These are phyloP conservation scores for Corylus americana DNA, from an alignment of 306 rosid genomes.

Conservation along the genomic window DNA sequence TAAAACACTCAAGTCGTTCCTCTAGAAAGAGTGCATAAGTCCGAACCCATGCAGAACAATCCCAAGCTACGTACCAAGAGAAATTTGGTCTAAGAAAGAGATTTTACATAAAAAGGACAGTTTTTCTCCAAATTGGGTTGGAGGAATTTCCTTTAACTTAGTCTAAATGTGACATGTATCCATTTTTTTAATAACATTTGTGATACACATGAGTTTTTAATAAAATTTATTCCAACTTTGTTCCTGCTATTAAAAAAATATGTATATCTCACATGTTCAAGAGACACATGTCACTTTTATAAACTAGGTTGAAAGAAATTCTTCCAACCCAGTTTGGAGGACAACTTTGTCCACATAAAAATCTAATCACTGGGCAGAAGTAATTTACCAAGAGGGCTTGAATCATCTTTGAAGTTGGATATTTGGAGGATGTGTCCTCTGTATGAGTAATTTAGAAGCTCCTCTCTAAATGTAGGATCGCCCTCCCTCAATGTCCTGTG, in stretches of 20 bases:
- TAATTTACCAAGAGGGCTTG: constrained; percentile 72
- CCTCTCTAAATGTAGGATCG: constrained; percentile 84
- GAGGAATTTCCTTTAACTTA: too few relatives aligned
- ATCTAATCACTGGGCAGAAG: constrained; percentile 5
- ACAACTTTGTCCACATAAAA: not conserved
- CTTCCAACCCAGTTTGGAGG: too few relatives aligned
- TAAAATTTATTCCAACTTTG: too few relatives aligned
- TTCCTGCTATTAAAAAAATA: too few relatives aligned
- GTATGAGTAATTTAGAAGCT: constrained; percentile 60
- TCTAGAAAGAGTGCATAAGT: constrained; percentile 80
- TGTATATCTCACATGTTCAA: too few relatives aligned
- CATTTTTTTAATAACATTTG: too few relatives aligned
- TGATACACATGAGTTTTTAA: too few relatives aligned
- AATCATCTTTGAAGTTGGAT: constrained; percentile 87
- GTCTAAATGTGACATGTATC: too few relatives aligned
- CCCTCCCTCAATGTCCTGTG: constrained; percentile 95
- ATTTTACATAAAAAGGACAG: not conserved
- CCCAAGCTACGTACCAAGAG: constrained; percentile 76
- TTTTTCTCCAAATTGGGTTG: too few relatives aligned
- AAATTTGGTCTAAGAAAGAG: constrained; percentile 28
- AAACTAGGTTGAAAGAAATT: too few relatives aligned
- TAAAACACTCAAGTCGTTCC: constrained; percentile 80
- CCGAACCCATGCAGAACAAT: constrained; percentile 92
- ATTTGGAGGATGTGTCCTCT: constrained; percentile 76
- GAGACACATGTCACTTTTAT: too few relatives aligned